phyloP scores from a whole-genome alignment of 139 green algal genomes.

The Chlamydomonas eustigma region DNA sequence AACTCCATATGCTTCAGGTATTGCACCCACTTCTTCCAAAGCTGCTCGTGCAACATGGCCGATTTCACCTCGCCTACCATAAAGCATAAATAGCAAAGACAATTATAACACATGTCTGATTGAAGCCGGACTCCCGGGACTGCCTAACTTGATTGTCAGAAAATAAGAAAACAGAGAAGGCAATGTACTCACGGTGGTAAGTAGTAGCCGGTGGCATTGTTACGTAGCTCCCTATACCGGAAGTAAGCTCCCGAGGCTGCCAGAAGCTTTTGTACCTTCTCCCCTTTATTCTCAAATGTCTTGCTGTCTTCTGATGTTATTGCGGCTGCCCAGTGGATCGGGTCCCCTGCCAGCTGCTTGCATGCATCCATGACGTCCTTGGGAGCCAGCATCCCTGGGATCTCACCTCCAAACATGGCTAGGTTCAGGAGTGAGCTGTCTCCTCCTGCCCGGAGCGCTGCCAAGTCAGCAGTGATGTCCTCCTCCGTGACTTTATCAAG shows the following conservation, averaged over 20 bases:
- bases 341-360: too few relatives aligned
- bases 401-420: background rate
- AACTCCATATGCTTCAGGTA: background rate
- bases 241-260: background rate
- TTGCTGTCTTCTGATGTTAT: too few relatives aligned
- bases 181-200: background rate
- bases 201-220: background rate
- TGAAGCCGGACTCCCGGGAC: too few relatives aligned
- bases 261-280: too few relatives aligned
- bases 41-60: conserved; percentile 3
- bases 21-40: background rate
- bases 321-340: too few relatives aligned
- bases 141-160: too few relatives aligned
- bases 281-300: too few relatives aligned
- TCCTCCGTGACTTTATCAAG: background rate
- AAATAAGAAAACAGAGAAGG: background rate
- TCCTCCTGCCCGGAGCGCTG: background rate
- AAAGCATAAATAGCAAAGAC: background rate
- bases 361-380: too few relatives aligned
- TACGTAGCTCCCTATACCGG: conserved; percentile 5
- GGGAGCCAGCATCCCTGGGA: background rate
- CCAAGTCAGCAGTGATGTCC: background rate
- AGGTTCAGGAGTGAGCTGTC: background rate
- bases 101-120: too few relatives aligned
- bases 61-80: conserved; percentile 5